Evolutionary conservation across 192 early-diverging fungal genomes (phyloP).

Genomic region (Podila minutissima): DNA sequence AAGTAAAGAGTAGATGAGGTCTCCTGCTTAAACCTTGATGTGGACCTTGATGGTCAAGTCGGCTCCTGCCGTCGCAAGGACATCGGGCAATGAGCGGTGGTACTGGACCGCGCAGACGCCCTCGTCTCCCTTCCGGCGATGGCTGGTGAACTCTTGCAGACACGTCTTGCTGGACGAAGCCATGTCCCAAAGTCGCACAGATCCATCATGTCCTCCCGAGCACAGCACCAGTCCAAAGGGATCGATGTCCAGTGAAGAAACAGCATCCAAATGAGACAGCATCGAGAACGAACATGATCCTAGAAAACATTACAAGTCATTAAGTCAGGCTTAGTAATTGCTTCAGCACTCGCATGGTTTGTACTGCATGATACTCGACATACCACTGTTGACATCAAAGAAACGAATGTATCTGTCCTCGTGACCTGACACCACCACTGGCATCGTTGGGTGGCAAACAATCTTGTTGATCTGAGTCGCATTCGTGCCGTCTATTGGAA

Average conservation of each 20-base stretch:
- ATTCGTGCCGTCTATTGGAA: slow-evolving; percentile 56
- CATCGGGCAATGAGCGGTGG: slow-evolving; percentile 61
- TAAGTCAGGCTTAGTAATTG: neutral
- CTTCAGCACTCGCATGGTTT: slow-evolving; percentile 38
- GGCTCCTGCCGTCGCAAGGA: slow-evolving; percentile 65
- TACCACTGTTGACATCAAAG: slow-evolving; percentile 70
- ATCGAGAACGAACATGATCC: slow-evolving; percentile 72
- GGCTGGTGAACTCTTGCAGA: slow-evolving; percentile 79
- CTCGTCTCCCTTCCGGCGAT: slow-evolving; percentile 79
- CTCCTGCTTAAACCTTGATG: slow-evolving; percentile 18
- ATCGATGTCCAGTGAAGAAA: slow-evolving; percentile 73
- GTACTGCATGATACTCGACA: neutral
- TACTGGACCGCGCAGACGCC: slow-evolving; percentile 73
- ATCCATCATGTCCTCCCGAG: slow-evolving; percentile 73
- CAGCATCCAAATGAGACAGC: slow-evolving; percentile 73
- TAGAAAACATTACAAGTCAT: slow-evolving; percentile 4
- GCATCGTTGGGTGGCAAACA: slow-evolving; percentile 76
- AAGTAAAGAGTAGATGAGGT: neutral
- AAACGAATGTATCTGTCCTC: slow-evolving; percentile 81
- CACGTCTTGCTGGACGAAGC: slow-evolving; percentile 60
- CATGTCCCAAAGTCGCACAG: slow-evolving; percentile 84
- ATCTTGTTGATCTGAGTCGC: slow-evolving; percentile 82
- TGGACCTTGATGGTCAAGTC: slow-evolving; percentile 71
- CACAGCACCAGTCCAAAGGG: slow-evolving; percentile 66
- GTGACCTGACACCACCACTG: slow-evolving; percentile 77